Evolutionary conservation across 345 rosid species (phyloP).

Genomic region (Gossypium herbaceum): DNA sequence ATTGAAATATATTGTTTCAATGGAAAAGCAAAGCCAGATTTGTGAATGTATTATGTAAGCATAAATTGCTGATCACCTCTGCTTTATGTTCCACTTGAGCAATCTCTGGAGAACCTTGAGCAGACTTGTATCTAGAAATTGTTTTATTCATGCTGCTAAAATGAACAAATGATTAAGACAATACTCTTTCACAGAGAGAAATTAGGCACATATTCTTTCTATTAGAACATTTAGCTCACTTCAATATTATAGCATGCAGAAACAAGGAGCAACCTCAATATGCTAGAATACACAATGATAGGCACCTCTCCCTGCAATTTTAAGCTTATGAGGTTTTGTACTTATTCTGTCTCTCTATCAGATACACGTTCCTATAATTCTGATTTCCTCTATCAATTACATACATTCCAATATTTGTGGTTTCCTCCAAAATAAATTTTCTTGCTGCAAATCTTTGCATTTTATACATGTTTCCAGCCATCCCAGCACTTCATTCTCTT

Average conservation of each 20-base stretch:
- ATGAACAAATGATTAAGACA: slow-evolving; percentile 9
- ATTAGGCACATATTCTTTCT: neutral
- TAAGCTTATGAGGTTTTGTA: too few species aligned
- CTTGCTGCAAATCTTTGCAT: neutral
- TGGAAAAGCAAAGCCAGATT: neutral
- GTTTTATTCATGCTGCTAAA: slow-evolving; percentile 69
- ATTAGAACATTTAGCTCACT: neutral
- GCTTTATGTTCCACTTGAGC: slow-evolving; percentile 36
- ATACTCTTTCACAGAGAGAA: neutral
- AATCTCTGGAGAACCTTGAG: slow-evolving; percentile 41
- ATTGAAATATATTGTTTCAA: neutral
- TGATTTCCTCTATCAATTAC: neutral
- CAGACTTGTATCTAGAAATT: slow-evolving; percentile 61
- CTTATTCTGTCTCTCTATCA: neutral
- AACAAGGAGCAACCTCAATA: neutral
- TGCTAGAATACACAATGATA: neutral
- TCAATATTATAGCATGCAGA: neutral
- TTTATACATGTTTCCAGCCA: neutral
- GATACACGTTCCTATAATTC: neutral
- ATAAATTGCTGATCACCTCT: slow-evolving; percentile 43
- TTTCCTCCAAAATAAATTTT: neutral
- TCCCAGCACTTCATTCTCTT: neutral
- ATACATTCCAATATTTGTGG: neutral
- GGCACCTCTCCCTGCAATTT: neutral
- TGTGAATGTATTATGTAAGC: neutral